phyloP scores from a whole-genome alignment of 805 yeast species.

The Clavispora santaluciae region DNA sequence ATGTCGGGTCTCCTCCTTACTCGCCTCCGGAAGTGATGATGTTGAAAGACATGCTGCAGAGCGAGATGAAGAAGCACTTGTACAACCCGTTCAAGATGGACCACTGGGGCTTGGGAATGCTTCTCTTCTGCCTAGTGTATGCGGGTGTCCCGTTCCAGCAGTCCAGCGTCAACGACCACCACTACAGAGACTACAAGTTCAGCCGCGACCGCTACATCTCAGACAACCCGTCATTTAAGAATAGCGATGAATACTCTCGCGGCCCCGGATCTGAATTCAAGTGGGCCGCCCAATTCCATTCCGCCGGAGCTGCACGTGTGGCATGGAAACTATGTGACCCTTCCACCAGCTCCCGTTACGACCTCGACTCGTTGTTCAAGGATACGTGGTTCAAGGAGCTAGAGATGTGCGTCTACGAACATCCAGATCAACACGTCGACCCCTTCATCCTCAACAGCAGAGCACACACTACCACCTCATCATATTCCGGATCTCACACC shows the following conservation, averaged over 20 bases:
- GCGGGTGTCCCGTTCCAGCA: slow-evolving; percentile 57
- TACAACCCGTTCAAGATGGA: slow-evolving; percentile 69
- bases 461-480: slow-evolving; percentile 13
- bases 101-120: slow-evolving; percentile 68
- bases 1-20: slow-evolving; percentile 79
- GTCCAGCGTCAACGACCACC: slow-evolving; percentile 44
- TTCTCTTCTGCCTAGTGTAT: slow-evolving; percentile 56
- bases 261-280: slow-evolving; percentile 73
- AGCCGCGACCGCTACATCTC: slow-evolving; percentile 39
- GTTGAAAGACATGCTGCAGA: slow-evolving; percentile 32
- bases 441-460: slow-evolving; percentile 24
- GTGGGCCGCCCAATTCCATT: slow-evolving; percentile 58
- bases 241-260: slow-evolving; percentile 36
- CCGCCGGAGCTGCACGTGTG: slow-evolving; percentile 58
- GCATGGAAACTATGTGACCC: slow-evolving; percentile 77
- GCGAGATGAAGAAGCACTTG: slow-evolving; percentile 34
- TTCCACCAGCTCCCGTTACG: slow-evolving; percentile 47
- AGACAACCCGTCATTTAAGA: slow-evolving; percentile 46
- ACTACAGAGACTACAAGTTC: slow-evolving; percentile 51
- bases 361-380: slow-evolving; percentile 46
- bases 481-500: slow-evolving; percentile 19
- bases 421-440: slow-evolving; percentile 33
- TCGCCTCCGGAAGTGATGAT: slow-evolving; percentile 72
- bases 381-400: slow-evolving; percentile 62
- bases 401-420: slow-evolving; percentile 58